Percentiles rank a stretch among this genome's conserved stretches.
Evolutionary conservation across 2,329 filamentous ascomycete genomes (phyloP).

Genomic region (Aureobasidium zeae): DNA sequence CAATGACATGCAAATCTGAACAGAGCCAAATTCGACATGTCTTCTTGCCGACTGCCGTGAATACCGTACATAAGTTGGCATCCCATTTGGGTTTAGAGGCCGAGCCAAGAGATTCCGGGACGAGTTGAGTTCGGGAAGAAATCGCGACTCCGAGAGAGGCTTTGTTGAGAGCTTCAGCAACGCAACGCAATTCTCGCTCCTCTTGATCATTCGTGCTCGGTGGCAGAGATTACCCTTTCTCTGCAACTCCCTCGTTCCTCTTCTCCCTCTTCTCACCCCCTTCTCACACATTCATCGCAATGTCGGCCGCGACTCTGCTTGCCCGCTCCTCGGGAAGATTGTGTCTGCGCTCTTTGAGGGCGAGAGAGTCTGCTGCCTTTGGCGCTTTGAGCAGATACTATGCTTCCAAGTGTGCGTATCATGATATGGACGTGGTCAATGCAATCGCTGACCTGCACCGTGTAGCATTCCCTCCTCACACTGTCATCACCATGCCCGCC

Average conservation of each 20-base stretch:
- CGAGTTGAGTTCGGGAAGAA: conserved; percentile 3
- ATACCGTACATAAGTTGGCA: conserved; percentile 12
- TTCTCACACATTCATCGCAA: conserved; percentile 28
- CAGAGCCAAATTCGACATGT: too few species aligned
- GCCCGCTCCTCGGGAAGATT: conserved; percentile 38
- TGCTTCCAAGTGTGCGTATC: conserved; percentile 55
- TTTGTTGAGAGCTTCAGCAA: conserved; percentile 14
- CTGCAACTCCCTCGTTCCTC: conserved; percentile 18
- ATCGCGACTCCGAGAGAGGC: conserved; percentile 7
- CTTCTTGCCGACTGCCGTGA: too few species aligned
- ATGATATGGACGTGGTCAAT: too few species aligned
- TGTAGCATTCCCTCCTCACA: conserved; percentile 88
- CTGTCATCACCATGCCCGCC: conserved; percentile 93
- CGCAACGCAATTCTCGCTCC: conserved; percentile 9
- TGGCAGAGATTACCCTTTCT: conserved; percentile 17
- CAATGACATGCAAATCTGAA: too few species aligned
- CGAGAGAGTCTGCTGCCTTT: conserved; percentile 32
- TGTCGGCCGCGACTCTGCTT: conserved; percentile 45
- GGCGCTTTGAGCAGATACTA: conserved; percentile 57
- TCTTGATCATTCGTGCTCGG: background rate
- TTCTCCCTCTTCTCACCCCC: conserved; percentile 12
- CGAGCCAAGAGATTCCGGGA: conserved; percentile 4
- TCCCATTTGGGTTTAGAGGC: background rate
- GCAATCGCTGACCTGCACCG: conserved; percentile 10
- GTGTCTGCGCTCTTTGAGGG: conserved; percentile 27